Conservation (phyloP, 179 eudicot genomes). For the Corrigiola litoralis region DNA sequence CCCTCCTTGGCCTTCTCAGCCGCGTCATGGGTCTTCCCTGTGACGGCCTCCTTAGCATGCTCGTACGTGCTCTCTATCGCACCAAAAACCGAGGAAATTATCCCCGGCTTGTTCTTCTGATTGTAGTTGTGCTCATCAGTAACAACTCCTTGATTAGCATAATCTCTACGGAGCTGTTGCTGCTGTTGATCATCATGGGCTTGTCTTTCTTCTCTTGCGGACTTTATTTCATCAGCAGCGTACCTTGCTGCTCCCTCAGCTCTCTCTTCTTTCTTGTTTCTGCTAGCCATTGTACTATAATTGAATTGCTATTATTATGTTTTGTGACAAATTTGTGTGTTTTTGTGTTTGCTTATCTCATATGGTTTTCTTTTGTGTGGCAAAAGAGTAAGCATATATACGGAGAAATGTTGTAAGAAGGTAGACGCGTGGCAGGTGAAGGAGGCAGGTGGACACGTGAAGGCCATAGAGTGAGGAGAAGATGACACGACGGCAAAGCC, state of each 20-base stretch:
- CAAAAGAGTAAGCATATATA: background rate
- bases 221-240: conserved; percentile 50
- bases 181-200: background rate
- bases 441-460: conserved; percentile 17
- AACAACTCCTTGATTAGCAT: background rate
- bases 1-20: conserved; percentile 29
- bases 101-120: conserved; percentile 33
- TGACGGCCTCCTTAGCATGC: conserved; percentile 50
- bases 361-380: no score
- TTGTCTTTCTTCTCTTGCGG: conserved; percentile 31
- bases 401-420: background rate
- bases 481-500: conserved; percentile 23
- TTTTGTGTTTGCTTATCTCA: no score
- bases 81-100: conserved; percentile 49
- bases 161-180: background rate
- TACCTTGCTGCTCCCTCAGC: conserved; percentile 57
- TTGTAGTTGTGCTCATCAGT: background rate
- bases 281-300: conserved; percentile 29
- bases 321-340: background rate
- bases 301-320: background rate
- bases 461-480: conserved; percentile 12
- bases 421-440: conserved; percentile 18
- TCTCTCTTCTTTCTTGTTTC: conserved; percentile 44
- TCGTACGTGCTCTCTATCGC: conserved; percentile 45
- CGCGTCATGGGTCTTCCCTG: conserved; percentile 31